Evolutionary conservation across 495 filamentous ascomycete species (phyloP).

Genomic region (Neurospora sp.): DNA sequence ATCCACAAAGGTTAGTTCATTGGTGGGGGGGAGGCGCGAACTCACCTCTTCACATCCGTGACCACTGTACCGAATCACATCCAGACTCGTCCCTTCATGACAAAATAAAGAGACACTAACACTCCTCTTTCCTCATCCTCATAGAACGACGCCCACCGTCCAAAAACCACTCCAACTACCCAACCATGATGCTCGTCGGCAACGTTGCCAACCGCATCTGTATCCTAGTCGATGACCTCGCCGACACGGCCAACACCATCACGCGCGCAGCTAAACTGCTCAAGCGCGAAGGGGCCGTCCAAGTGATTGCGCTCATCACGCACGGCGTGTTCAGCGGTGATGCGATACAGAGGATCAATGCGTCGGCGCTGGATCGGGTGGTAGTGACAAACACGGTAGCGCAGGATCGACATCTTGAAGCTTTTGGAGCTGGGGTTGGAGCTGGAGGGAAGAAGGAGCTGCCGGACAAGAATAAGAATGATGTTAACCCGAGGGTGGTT

Average conservation of each 20-base stretch:
- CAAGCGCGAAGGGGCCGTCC: constrained; percentile 83
- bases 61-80: background rate
- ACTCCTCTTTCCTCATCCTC: background rate
- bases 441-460: constrained; percentile 54
- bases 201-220: constrained; percentile 71
- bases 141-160: constrained; percentile 82
- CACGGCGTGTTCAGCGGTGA: constrained; percentile 93
- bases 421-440: constrained; percentile 48
- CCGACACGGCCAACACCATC: constrained; percentile 93
- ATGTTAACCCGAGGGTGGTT: background rate
- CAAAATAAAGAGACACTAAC: background rate
- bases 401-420: constrained; percentile 39
- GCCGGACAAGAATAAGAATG: background rate
- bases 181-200: constrained; percentile 97
- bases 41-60: background rate
- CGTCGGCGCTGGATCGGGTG: constrained; percentile 77
- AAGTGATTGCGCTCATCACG: constrained; percentile 83
- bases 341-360: constrained; percentile 88
- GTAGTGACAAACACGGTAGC: constrained; percentile 92
- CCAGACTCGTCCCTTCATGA: background rate
- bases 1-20: constrained; percentile 78
- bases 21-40: background rate
- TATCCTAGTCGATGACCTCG: constrained; percentile 89
- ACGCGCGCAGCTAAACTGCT: constrained; percentile 93
- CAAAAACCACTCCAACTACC: constrained; percentile 77